Conservation (phyloP, 768 basidiomycete species). For the Termitomyces heimii region DNA sequence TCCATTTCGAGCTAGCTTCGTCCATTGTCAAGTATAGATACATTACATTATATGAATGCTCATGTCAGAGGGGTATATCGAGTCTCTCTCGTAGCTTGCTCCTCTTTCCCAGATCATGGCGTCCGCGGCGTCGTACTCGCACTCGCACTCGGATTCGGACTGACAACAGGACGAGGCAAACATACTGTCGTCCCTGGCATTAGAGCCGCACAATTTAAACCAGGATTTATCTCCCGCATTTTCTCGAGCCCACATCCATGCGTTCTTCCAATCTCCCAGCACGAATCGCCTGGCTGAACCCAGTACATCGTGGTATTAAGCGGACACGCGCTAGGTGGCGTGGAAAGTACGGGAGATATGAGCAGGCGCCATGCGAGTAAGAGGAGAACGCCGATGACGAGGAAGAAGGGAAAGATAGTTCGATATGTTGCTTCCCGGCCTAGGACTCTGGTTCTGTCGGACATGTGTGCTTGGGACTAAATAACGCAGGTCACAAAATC, state of each 20-base stretch:
- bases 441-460: conserved; percentile 22
- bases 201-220: conserved; percentile 50
- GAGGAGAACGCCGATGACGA: conserved; percentile 56
- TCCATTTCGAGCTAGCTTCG: conserved; percentile 2
- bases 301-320: conserved; percentile 37
- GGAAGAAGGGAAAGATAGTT: conserved; percentile 67
- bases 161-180: conserved; percentile 28
- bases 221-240: conserved; percentile 45
- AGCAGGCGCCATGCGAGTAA: conserved; percentile 61
- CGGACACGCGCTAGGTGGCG: conserved; percentile 29
- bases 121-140: neutral
- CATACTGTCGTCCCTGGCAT: conserved; percentile 59
- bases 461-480: conserved; percentile 22
- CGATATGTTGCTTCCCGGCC: conserved; percentile 34
- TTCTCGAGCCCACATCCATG: conserved; percentile 46
- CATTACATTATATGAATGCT: conserved; percentile 2
- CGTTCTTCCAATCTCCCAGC: conserved; percentile 54
- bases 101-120: neutral
- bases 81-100: neutral
- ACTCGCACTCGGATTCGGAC: neutral
- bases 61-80: neutral
- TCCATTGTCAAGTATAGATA: neutral
- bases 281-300: conserved; percentile 55
- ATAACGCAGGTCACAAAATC: neutral
- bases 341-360: conserved; percentile 34